Evolutionary conservation across 2,329 filamentous ascomycete species (phyloP).

Genomic region (Sporothrix mexicana): DNA sequence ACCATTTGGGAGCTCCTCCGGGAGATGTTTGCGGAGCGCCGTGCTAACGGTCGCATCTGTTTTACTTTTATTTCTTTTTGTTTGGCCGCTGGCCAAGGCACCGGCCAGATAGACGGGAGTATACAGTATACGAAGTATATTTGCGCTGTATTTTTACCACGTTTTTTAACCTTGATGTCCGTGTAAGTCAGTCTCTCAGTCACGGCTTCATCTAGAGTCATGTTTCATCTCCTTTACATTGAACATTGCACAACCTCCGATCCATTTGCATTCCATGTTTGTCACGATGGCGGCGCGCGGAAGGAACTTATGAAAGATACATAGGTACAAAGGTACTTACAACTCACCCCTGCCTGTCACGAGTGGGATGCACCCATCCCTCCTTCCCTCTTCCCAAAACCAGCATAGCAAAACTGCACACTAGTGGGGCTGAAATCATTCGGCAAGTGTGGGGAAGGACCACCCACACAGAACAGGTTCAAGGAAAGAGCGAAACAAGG

Average conservation of each 20-base stretch:
- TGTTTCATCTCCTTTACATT: background rate
- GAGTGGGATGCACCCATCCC: slow-evolving; percentile 4
- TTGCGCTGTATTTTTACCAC: background rate
- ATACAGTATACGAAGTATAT: no score
- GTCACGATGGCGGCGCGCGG: background rate
- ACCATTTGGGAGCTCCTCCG: slow-evolving; percentile 6
- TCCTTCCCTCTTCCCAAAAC: background rate
- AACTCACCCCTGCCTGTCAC: background rate
- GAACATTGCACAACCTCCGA: background rate
- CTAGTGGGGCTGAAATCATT: slow-evolving; percentile 26
- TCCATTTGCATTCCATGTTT: background rate
- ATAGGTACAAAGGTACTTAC: background rate
- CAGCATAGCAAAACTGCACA: slow-evolving; percentile 12
- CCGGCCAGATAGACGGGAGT: background rate
- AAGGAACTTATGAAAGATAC: background rate
- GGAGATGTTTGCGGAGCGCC: background rate
- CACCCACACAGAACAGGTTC: slow-evolving; percentile 1
- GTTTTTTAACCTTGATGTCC: background rate
- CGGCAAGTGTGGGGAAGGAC: slow-evolving; percentile 29
- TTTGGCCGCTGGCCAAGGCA: slow-evolving; percentile 1
- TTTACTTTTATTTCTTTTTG: background rate
- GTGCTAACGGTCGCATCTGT: background rate
- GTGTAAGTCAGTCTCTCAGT: background rate
- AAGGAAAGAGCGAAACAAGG: background rate
- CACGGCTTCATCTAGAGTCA: background rate